Conservation (phyloP, 208 protist genomes). For the Leptomonas pyrrhocoris region DNA sequence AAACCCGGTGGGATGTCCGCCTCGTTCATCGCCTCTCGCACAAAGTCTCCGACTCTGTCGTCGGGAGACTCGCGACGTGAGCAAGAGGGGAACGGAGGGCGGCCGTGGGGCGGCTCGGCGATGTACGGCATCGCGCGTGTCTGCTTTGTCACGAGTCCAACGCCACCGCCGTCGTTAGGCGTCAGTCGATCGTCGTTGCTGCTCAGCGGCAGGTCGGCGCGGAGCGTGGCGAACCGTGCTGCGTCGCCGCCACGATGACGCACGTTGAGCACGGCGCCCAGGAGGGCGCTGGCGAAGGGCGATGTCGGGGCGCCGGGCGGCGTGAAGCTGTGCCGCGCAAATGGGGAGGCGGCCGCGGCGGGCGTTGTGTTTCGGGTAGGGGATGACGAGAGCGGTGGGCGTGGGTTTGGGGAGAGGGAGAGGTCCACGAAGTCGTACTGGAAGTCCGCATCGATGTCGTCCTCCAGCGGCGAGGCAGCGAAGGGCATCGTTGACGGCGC, state of each 20-base stretch:
- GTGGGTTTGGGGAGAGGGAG: neutral
- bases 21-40: constrained; percentile 22
- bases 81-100: too few relatives aligned
- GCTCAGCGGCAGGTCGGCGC: neutral
- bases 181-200: neutral
- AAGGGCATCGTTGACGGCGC: neutral
- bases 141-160: neutral
- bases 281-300: neutral
- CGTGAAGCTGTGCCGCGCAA: too few relatives aligned
- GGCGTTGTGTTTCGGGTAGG: too few relatives aligned
- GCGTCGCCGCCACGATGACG: neutral
- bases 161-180: neutral
- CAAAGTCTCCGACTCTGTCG: constrained; percentile 4
- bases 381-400: too few relatives aligned
- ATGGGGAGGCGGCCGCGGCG: too few relatives aligned
- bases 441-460: neutral
- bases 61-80: neutral
- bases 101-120: too few relatives aligned
- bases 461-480: neutral
- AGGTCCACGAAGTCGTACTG: neutral
- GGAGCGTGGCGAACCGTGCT: neutral
- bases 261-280: neutral
- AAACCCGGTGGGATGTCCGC: constrained; percentile 31
- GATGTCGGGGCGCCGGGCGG: too few relatives aligned
- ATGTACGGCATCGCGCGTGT: too few relatives aligned